These are phyloP conservation scores for Sporisorium iseilematis-ciliati DNA, from an alignment of 1,284 basidiomycete species.

Conservation along the genomic window DNA sequence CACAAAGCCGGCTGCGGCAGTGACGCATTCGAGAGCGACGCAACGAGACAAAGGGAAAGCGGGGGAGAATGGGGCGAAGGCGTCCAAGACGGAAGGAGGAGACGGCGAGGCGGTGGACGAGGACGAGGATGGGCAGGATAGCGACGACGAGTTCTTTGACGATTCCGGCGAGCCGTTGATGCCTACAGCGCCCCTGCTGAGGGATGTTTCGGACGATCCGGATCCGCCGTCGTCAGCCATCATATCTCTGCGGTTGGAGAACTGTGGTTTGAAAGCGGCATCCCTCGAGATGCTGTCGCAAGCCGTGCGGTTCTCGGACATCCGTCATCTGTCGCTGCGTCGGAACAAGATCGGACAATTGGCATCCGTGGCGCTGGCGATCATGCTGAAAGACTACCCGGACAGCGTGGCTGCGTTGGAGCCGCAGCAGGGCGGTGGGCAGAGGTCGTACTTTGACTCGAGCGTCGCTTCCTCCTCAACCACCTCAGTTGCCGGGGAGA, in stretches of 20 bases:
- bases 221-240: conserved; percentile 48
- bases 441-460: conserved; percentile 37
- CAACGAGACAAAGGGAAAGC: conserved; percentile 3
- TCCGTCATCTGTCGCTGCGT: conserved; percentile 65
- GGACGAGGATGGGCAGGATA: conserved; percentile 38
- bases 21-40: conserved; percentile 13
- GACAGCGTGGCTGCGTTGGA: conserved; percentile 31
- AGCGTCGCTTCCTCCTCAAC: background rate
- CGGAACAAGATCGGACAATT: conserved; percentile 57
- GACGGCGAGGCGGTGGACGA: conserved; percentile 4
- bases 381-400: conserved; percentile 62
- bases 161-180: conserved; percentile 64
- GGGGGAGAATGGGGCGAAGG: background rate
- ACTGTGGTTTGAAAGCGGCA: conserved; percentile 57
- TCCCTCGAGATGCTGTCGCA: conserved; percentile 61
- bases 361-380: conserved; percentile 49
- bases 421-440: background rate
- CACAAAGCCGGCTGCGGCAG: conserved; percentile 34
- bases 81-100: conserved; percentile 1
- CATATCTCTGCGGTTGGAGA: conserved; percentile 64
- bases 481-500: background rate
- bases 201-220: conserved; percentile 44
- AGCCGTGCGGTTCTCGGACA: conserved; percentile 60
- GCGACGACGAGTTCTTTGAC: conserved; percentile 55
- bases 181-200: conserved; percentile 57